phyloP scores from a whole-genome alignment of 2,329 filamentous ascomycete species.

The Tolypocladium guangdongense region DNA sequence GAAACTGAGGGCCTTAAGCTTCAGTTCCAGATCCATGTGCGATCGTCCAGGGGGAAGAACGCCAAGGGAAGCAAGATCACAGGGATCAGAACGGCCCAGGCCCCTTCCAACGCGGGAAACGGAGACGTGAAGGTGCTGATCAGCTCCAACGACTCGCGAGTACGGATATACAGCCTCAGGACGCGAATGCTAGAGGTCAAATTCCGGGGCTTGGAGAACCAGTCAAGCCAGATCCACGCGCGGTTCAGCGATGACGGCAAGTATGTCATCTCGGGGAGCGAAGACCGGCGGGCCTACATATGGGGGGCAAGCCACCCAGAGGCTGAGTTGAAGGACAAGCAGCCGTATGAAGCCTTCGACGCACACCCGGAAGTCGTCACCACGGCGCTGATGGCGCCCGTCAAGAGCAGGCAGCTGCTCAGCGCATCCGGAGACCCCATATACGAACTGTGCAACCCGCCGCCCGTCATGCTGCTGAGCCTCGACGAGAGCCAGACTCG shows the following conservation, averaged over 20 bases:
- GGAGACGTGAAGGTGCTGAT: slow-evolving; percentile 75
- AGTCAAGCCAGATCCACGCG: slow-evolving; percentile 81
- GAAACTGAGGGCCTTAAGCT: slow-evolving; percentile 84
- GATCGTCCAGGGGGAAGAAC: slow-evolving; percentile 84
- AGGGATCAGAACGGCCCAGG: slow-evolving; percentile 66
- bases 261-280: slow-evolving; percentile 86
- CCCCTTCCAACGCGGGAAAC: slow-evolving; percentile 34
- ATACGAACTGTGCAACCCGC: slow-evolving; percentile 95
- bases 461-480: slow-evolving; percentile 72
- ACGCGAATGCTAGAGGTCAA: slow-evolving; percentile 82
- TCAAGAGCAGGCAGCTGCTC: slow-evolving; percentile 64
- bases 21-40: slow-evolving; percentile 81
- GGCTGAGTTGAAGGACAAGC: slow-evolving; percentile 62
- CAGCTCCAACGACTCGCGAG: slow-evolving; percentile 88
- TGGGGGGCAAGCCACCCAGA: slow-evolving; percentile 54
- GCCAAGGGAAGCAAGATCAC: slow-evolving; percentile 97
- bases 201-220: slow-evolving; percentile 84
- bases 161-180: slow-evolving; percentile 78
- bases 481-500: slow-evolving; percentile 49
- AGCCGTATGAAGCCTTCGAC: slow-evolving; percentile 80
- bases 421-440: slow-evolving; percentile 79
- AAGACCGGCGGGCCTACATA: slow-evolving; percentile 81
- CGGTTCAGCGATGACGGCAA: slow-evolving; percentile 77
- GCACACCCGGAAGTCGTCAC: slow-evolving; percentile 85
- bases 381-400: slow-evolving; percentile 75